phyloP scores from a whole-genome alignment of 805 yeast genomes.

The Yamadazyma laniorum region DNA sequence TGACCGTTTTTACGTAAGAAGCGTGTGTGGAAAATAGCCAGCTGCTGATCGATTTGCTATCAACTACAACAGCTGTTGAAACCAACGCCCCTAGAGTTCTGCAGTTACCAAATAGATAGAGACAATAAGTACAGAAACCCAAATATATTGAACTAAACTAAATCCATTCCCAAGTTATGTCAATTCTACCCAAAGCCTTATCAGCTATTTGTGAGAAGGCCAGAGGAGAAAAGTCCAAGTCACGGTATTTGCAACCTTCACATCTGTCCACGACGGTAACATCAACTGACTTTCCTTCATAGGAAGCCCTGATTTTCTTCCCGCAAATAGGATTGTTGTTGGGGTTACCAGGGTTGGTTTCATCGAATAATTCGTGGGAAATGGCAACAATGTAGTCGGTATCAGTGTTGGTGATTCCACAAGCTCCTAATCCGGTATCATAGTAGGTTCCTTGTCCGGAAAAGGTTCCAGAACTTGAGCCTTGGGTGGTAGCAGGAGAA shows the following conservation, averaged over 20 bases:
- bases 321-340: constrained; percentile 54
- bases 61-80: no score
- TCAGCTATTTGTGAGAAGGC: constrained; percentile 56
- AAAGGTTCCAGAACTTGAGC: constrained; percentile 14
- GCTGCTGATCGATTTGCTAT: no score
- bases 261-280: constrained; percentile 61
- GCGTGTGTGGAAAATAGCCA: no score
- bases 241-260: constrained; percentile 49
- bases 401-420: constrained; percentile 48
- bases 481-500: constrained; percentile 11
- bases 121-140: no score
- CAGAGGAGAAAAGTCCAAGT: constrained; percentile 59
- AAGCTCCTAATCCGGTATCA: constrained; percentile 49
- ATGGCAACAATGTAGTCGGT: constrained; percentile 55
- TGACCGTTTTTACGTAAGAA: no score
- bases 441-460: constrained; percentile 48
- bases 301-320: constrained; percentile 45
- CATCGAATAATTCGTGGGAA: constrained; percentile 41
- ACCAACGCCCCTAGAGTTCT: no score
- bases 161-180: constrained; percentile 46
- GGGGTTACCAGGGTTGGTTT: constrained; percentile 33
- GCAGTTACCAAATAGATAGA: no score
- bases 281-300: constrained; percentile 49
- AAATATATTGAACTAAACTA: no score
- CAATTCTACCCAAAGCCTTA: constrained; percentile 51